Percentiles rank a stretch among this genome's conserved stretches.
Evolutionary conservation across 2,329 filamentous ascomycete species (phyloP).

Genomic region (Colletotrichum simmondsii): DNA sequence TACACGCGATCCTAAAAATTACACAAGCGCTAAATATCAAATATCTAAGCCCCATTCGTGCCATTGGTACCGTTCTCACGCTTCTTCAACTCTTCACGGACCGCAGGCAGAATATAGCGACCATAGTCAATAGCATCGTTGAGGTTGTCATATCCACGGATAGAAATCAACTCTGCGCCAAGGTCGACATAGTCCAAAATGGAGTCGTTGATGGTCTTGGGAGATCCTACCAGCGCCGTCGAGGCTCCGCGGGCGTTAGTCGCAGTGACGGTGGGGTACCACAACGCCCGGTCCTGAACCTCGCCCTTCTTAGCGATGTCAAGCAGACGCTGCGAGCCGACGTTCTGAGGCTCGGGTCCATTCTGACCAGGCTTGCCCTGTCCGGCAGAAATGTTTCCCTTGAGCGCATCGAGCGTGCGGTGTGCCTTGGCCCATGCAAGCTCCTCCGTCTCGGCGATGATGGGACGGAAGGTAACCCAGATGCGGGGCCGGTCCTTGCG

Average conservation of each 20-base stretch:
- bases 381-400: conserved; percentile 51
- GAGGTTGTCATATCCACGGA: conserved; percentile 70
- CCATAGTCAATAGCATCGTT: conserved; percentile 71
- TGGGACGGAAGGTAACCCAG: conserved; percentile 73
- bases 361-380: conserved; percentile 39
- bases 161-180: conserved; percentile 67
- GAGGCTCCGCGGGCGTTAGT: conserved; percentile 69
- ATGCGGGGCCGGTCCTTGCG: conserved; percentile 66
- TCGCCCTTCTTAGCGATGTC: conserved; percentile 67
- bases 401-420: conserved; percentile 63
- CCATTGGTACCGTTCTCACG: conserved; percentile 28
- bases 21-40: not conserved
- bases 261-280: conserved; percentile 72
- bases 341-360: conserved; percentile 62
- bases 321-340: conserved; percentile 67
- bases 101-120: conserved; percentile 62
- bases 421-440: conserved; percentile 72
- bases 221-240: conserved; percentile 67
- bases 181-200: conserved; percentile 68
- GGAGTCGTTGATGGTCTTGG: conserved; percentile 62
- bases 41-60: not conserved
- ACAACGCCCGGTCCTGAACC: conserved; percentile 70
- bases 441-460: conserved; percentile 70
- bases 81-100: conserved; percentile 51
- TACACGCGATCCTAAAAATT: no score